Conservation (phyloP, 371 early-diverging fungal species). For the Mucor plumbeus region DNA sequence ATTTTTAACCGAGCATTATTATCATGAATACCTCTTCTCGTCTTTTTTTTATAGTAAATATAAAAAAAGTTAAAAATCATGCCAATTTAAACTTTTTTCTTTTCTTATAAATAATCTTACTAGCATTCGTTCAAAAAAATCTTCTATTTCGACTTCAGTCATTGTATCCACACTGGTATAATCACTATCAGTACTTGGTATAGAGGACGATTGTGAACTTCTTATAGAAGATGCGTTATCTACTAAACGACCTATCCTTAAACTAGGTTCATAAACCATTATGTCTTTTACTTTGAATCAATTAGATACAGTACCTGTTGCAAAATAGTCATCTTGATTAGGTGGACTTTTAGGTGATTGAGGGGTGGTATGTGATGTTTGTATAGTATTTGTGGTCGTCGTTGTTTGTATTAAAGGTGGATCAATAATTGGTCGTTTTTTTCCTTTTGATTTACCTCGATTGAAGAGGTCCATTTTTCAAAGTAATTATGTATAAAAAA, state of each 20-base stretch:
- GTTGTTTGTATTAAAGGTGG: conserved; percentile 20
- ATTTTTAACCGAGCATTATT: conserved; percentile 41
- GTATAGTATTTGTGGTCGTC: conserved; percentile 10
- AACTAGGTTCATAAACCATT: conserved; percentile 23
- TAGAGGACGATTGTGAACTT: conserved; percentile 39
- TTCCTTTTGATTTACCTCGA: conserved; percentile 37
- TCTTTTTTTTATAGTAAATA: conserved; percentile 26
- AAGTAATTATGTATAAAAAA: background rate
- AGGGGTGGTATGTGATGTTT: conserved; percentile 7
- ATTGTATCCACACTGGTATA: conserved; percentile 21
- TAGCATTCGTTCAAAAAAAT: conserved; percentile 55
- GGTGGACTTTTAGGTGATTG: conserved; percentile 30
- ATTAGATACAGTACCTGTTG: conserved; percentile 17
- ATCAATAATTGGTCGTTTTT: conserved; percentile 21
- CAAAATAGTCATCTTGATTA: conserved; percentile 29
- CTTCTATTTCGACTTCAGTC: conserved; percentile 45
- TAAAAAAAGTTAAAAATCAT: background rate
- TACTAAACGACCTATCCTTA: conserved; percentile 24
- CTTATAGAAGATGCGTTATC: conserved; percentile 28
- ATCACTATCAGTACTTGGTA: conserved; percentile 37
- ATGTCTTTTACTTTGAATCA: background rate
- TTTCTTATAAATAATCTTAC: conserved; percentile 20
- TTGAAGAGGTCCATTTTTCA: conserved; percentile 38
- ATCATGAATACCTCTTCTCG: conserved; percentile 54
- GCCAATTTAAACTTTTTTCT: background rate